Percentiles rank a stretch among this genome's conserved stretches.
Evolutionary conservation across 768 basidiomycete species (phyloP).

Genomic region (Tricholoma matsutake): DNA sequence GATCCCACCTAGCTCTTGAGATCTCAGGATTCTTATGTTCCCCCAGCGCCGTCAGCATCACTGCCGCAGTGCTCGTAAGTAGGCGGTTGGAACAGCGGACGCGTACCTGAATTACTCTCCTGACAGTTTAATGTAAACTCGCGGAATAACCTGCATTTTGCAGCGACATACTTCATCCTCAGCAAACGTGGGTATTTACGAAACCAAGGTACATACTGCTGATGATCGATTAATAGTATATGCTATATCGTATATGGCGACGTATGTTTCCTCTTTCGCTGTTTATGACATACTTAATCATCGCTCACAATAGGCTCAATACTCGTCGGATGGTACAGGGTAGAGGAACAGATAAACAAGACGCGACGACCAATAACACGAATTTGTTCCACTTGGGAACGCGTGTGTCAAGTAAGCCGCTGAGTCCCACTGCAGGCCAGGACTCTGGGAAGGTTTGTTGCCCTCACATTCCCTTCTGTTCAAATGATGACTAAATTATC

Average conservation of each 20-base stretch:
- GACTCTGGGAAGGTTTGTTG: constrained; percentile 26
- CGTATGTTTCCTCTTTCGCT: constrained; percentile 36
- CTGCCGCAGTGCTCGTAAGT: constrained; percentile 56
- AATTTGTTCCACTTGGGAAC: constrained; percentile 51
- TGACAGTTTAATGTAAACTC: constrained; percentile 54
- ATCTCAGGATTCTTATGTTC: neutral
- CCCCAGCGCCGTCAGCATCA: constrained; percentile 41
- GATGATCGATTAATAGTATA: constrained; percentile 42
- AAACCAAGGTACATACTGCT: neutral
- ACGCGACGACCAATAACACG: constrained; percentile 37
- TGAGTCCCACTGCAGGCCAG: constrained; percentile 32
- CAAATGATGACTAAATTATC: neutral
- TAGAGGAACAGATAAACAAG: constrained; percentile 50
- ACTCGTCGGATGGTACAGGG: constrained; percentile 54
- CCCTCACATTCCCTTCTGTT: neutral
- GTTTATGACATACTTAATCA: neutral
- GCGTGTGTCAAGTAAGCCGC: constrained; percentile 35
- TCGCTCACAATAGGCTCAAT: constrained; percentile 45
- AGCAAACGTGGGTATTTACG: constrained; percentile 53
- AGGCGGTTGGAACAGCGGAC: neutral
- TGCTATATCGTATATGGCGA: constrained; percentile 60
- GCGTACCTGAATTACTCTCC: neutral
- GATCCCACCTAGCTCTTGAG: neutral
- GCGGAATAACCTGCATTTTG: constrained; percentile 55
- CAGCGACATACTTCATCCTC: constrained; percentile 59